Percentiles rank a stretch among this genome's conserved stretches.
Conservation (phyloP, 768 basidiomycete genomes). For the Candolleomyces efflorescens region DNA sequence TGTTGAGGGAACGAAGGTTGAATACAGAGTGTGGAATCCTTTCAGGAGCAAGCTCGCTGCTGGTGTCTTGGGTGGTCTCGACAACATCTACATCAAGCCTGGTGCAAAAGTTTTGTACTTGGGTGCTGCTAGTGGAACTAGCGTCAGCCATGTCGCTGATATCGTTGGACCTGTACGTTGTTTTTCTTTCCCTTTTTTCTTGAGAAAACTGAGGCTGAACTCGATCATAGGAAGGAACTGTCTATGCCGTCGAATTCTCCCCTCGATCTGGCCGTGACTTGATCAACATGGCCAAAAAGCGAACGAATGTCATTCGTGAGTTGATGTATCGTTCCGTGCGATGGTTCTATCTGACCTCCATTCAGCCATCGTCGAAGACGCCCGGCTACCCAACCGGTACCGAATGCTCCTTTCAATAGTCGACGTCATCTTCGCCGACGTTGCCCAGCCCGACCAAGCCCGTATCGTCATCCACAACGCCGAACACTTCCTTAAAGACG, state of each 20-base stretch:
- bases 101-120: conserved; percentile 97
- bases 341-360: background rate
- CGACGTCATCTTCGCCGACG: conserved; percentile 97
- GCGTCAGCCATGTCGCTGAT: conserved; percentile 98
- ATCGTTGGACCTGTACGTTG: conserved; percentile 88
- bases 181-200: conserved; percentile 2
- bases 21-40: conserved; percentile 99
- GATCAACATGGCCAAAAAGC: conserved; percentile 99
- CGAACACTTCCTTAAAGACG: conserved; percentile 92
- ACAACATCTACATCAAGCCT: conserved; percentile 87
- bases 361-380: conserved; percentile 93
- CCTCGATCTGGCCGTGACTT: conserved; percentile 94
- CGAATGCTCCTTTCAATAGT: conserved; percentile 94
- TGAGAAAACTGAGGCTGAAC: background rate
- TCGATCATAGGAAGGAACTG: conserved; percentile 74
- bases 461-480: conserved; percentile 94
- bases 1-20: conserved; percentile 79
- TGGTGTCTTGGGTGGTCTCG: conserved; percentile 93
- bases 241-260: conserved; percentile 99
- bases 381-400: conserved; percentile 94
- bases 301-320: conserved; percentile 97
- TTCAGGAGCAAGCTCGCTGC: conserved; percentile 97
- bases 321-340: conserved; percentile 12
- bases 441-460: conserved; percentile 98
- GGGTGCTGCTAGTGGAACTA: conserved; percentile 96